Conservation (phyloP, 441 rosid species). For the Eruca vesicaria region DNA sequence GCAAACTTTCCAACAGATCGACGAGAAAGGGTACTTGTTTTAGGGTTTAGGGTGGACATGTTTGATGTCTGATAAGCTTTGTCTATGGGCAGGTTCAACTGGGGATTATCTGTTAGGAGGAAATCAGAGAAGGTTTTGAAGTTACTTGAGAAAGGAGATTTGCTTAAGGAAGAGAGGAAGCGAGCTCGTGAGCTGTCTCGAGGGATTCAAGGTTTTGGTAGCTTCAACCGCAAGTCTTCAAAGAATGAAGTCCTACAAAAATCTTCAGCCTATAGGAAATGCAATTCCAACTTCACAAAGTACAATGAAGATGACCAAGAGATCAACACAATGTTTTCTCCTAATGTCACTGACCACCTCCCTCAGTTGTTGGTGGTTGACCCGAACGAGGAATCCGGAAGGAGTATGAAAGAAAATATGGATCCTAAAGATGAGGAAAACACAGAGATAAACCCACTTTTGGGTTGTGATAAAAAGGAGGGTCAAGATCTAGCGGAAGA, state of each 20-base stretch:
- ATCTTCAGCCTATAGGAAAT: constrained; percentile 48
- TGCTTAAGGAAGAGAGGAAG: constrained; percentile 72
- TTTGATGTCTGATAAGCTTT: not conserved
- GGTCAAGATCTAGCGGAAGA: constrained; percentile 13
- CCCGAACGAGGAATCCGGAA: not conserved
- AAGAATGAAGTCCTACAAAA: constrained; percentile 41
- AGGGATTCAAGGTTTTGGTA: constrained; percentile 89
- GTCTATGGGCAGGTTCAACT: constrained; percentile 61
- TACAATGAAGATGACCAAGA: constrained; percentile 40
- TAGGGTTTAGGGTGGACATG: not conserved
- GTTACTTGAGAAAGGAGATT: constrained; percentile 61
- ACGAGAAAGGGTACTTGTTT: constrained; percentile 69
- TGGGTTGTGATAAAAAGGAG: constrained; percentile 9
- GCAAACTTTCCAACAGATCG: constrained; percentile 65
- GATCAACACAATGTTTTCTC: constrained; percentile 17
- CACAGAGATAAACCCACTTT: constrained; percentile 31
- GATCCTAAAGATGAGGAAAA: constrained; percentile 29
- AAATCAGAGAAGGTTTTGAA: constrained; percentile 68
- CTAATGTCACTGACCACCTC: constrained; percentile 18
- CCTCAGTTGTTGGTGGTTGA: not conserved
- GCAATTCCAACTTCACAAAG: constrained; percentile 50
- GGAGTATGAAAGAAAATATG: constrained; percentile 23
- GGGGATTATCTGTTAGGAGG: constrained; percentile 85
- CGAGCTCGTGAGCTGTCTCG: constrained; percentile 77
- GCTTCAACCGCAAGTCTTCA: constrained; percentile 49